Conservation (phyloP, 208 protist species). For the Wallacemonas sp. region DNA sequence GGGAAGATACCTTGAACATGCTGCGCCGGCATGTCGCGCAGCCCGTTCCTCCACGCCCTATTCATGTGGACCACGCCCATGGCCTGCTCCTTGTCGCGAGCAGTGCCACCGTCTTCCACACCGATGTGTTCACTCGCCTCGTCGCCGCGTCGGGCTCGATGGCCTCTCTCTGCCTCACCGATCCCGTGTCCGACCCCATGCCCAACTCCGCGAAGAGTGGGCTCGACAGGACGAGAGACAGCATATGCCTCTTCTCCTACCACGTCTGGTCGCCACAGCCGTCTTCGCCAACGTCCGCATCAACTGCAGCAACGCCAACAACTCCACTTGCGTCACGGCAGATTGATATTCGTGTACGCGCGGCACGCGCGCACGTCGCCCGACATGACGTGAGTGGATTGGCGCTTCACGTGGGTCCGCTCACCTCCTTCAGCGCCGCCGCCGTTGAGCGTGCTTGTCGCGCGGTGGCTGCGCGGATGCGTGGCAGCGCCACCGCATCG, state of each 20-base stretch:
- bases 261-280: no score
- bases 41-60: neutral
- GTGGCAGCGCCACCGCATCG: no score
- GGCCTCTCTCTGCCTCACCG: no score
- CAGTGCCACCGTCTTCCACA: neutral
- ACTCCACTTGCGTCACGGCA: neutral
- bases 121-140: neutral
- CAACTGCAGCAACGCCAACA: neutral
- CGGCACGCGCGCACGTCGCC: neutral
- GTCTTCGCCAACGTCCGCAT: no score
- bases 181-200: no score
- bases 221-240: neutral
- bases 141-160: neutral
- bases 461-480: neutral
- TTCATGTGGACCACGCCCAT: neutral
- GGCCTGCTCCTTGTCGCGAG: neutral
- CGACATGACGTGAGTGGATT: neutral
- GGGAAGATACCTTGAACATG: neutral
- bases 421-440: neutral
- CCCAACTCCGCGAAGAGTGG: no score
- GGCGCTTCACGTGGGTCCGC: neutral
- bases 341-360: neutral
- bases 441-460: neutral
- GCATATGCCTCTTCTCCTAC: conserved; percentile 1
- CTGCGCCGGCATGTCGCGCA: neutral